A percentile compares a stretch with the other conserved stretches of the same genome.
phyloP scores from a whole-genome alignment of 192 early-diverging fungal species.

The Geosiphon pyriformis region DNA sequence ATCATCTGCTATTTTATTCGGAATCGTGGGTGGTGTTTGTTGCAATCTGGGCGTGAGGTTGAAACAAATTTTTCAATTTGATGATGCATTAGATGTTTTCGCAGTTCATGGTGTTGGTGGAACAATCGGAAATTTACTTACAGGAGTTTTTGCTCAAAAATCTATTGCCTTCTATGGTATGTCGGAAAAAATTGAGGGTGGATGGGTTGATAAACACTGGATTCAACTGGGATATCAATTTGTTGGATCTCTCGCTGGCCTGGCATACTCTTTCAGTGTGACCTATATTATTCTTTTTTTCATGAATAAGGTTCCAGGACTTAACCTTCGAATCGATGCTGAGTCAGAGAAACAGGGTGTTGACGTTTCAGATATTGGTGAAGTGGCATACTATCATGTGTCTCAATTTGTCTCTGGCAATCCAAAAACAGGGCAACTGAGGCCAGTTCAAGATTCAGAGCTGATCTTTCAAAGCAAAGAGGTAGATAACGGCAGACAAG shows the following conservation, averaged over 20 bases:
- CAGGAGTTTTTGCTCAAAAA: conserved; percentile 83
- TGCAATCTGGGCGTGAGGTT: conserved; percentile 79
- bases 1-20: conserved; percentile 75
- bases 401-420: conserved; percentile 36
- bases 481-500: too few relatives aligned
- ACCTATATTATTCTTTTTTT: conserved; percentile 69
- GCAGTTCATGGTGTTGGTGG: conserved; percentile 85
- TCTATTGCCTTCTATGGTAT: conserved; percentile 69
- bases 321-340: conserved; percentile 72
- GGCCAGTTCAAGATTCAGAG: too few relatives aligned
- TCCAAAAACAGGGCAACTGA: conserved; percentile 8
- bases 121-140: conserved; percentile 74
- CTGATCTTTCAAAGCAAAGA: too few relatives aligned
- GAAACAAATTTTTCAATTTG: conserved; percentile 81
- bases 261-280: conserved; percentile 67
- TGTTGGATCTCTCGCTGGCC: conserved; percentile 64
- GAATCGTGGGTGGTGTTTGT: conserved; percentile 59
- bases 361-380: conserved; percentile 81
- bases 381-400: conserved; percentile 47
- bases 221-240: conserved; percentile 79
- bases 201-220: conserved; percentile 42
- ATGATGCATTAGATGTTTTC: conserved; percentile 91
- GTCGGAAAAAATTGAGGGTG: conserved; percentile 35
- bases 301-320: conserved; percentile 75
- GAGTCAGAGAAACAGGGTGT: conserved; percentile 63